Conservation (phyloP, 2,329 filamentous ascomycete species). For the Ilyonectria sp. region DNA sequence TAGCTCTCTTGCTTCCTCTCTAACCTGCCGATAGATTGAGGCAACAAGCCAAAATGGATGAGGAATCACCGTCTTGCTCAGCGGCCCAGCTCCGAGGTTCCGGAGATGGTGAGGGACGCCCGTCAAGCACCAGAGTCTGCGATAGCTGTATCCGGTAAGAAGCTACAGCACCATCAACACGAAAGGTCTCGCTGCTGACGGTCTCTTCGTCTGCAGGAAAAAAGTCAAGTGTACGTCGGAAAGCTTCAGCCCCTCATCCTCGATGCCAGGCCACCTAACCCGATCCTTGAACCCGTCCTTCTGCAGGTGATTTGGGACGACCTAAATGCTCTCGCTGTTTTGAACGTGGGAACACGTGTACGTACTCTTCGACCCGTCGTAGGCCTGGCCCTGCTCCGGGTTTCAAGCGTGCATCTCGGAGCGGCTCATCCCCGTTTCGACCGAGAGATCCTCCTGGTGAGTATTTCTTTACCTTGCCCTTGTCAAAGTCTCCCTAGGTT, state of each 20-base stretch:
- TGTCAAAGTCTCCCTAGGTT: neutral
- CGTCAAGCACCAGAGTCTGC: neutral
- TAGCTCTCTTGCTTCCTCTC: neutral
- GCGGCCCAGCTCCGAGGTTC: neutral
- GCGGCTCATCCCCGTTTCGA: neutral
- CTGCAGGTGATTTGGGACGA: neutral
- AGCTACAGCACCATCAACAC: neutral
- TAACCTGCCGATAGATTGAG: neutral
- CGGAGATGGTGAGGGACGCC: neutral
- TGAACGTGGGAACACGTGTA: neutral
- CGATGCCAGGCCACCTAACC: neutral
- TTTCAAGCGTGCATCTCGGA: neutral
- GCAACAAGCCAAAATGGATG: neutral
- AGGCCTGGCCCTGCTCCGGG: neutral
- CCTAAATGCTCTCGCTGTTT: conserved; percentile 3
- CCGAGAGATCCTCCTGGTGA: neutral
- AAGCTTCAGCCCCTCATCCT: neutral
- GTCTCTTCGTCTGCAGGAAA: neutral
- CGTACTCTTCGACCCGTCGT: neutral
- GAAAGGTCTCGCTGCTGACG: neutral
- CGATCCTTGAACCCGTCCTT: neutral
- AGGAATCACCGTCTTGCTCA: neutral
- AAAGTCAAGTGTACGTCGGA: conserved; percentile 1
- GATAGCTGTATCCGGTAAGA: conserved; percentile 4
- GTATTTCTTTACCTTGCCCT: neutral